Conservation (phyloP, 2,329 filamentous ascomycete genomes). For the Aspergillus fumigatus region DNA sequence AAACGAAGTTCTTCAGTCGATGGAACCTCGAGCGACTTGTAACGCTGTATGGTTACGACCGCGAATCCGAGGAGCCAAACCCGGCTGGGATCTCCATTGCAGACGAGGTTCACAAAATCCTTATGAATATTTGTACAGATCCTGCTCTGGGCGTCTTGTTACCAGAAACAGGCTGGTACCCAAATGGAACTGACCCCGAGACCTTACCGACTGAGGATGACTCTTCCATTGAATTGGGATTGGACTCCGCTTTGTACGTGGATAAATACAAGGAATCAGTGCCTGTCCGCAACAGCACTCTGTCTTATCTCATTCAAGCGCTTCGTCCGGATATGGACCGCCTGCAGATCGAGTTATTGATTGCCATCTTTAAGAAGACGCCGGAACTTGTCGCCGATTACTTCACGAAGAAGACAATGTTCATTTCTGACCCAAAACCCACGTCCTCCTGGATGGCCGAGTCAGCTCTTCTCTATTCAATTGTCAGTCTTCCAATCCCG, state of each 20-base stretch:
- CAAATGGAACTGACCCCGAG: slow-evolving; percentile 61
- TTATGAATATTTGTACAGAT: slow-evolving; percentile 70
- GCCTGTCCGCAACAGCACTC: slow-evolving; percentile 71
- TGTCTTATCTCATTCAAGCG: slow-evolving; percentile 73
- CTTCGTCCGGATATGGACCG: slow-evolving; percentile 79
- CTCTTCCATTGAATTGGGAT: slow-evolving; percentile 55
- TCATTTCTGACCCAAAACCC: slow-evolving; percentile 85
- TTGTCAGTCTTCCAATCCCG: slow-evolving; percentile 70
- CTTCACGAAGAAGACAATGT: slow-evolving; percentile 72
- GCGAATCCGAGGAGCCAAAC: slow-evolving; percentile 43
- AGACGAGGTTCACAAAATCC: slow-evolving; percentile 68
- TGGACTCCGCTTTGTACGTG: slow-evolving; percentile 67
- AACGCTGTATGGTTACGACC: slow-evolving; percentile 59
- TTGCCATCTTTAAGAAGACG: slow-evolving; percentile 72
- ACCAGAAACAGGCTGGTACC: slow-evolving; percentile 78
- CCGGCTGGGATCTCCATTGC: slow-evolving; percentile 53
- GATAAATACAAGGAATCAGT: slow-evolving; percentile 62
- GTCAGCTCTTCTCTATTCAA: slow-evolving; percentile 79
- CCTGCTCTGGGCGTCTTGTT: slow-evolving; percentile 69
- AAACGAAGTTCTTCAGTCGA: slow-evolving; percentile 71
- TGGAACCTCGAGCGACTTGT: slow-evolving; percentile 69
- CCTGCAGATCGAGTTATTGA: slow-evolving; percentile 74
- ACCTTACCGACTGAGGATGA: slow-evolving; percentile 45
- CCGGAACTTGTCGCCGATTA: slow-evolving; percentile 88
- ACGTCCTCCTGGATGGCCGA: slow-evolving; percentile 95